Evolutionary conservation across 108 stramenopile genomes (phyloP).

Genomic region (Fragilaria radians): DNA sequence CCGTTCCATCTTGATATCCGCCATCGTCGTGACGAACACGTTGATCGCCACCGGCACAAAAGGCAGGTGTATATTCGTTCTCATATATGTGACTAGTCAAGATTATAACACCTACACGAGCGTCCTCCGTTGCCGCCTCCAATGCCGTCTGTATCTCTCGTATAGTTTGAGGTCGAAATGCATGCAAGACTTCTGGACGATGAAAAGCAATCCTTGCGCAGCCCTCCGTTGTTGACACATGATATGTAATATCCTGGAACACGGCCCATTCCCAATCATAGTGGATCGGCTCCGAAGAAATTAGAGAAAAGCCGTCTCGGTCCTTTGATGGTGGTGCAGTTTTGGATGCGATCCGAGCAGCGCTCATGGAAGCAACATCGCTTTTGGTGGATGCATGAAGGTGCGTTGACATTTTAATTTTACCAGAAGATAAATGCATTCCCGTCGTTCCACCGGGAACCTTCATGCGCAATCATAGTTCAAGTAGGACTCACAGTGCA

Average conservation of each 20-base stretch:
- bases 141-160: constrained; percentile 80
- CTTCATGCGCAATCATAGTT: no score
- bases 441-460: no score
- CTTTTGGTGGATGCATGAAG: constrained; percentile 1
- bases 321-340: constrained; percentile 62
- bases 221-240: constrained; percentile 53
- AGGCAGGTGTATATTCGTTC: constrained; percentile 72
- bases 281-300: constrained; percentile 49
- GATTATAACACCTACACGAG: constrained; percentile 69
- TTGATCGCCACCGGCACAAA: constrained; percentile 95
- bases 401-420: no score
- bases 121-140: constrained; percentile 80
- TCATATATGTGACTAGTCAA: constrained; percentile 52
- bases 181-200: constrained; percentile 80
- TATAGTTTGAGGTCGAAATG: constrained; percentile 92
- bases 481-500: no score
- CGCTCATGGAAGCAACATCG: constrained; percentile 63
- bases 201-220: constrained; percentile 83
- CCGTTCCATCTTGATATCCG: constrained; percentile 89
- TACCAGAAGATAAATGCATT: no score
- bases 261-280: constrained; percentile 33
- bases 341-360: constrained; percentile 60
- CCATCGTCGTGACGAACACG: constrained; percentile 63
- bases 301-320: constrained; percentile 78
- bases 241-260: constrained; percentile 75